Evolutionary conservation across 176 grass and related monocot genomes (phyloP).

Genomic region (Rhynchospora pubera): DNA sequence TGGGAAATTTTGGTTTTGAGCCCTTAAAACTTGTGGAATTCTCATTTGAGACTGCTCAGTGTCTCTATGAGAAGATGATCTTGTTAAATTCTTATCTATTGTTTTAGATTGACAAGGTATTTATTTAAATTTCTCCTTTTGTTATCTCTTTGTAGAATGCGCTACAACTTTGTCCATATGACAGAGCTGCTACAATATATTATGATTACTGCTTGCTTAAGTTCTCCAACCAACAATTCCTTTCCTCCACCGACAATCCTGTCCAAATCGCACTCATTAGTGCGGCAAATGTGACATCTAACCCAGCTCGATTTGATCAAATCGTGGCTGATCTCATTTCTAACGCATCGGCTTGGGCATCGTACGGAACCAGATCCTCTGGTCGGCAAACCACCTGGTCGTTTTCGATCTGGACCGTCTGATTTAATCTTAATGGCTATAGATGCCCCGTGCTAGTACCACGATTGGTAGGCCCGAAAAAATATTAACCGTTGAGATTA

Average conservation of each 20-base stretch:
- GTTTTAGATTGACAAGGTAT: background rate
- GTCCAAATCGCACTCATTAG: background rate
- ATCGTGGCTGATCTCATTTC: slow-evolving; percentile 11
- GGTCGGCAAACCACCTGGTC: no score
- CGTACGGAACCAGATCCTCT: no score
- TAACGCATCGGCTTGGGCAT: slow-evolving; percentile 30
- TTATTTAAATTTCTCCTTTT: background rate
- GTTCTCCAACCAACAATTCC: slow-evolving; percentile 51
- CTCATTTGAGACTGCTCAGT: background rate
- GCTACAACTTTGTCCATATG: slow-evolving; percentile 20
- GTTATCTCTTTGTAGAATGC: background rate
- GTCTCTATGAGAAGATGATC: no score
- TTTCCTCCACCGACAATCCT: slow-evolving; percentile 5
- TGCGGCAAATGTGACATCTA: slow-evolving; percentile 1
- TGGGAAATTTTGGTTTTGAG: background rate
- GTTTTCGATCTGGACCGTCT: no score
- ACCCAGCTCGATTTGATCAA: slow-evolving; percentile 12
- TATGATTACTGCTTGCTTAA: slow-evolving; percentile 48
- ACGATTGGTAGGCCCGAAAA: no score
- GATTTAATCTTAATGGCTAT: no score
- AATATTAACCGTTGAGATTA: no score
- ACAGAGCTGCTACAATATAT: slow-evolving; percentile 27
- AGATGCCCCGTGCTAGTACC: no score
- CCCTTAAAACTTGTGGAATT: background rate
- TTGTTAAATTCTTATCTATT: background rate